Evolutionary conservation across 2,329 filamentous ascomycete species (phyloP).

Genomic region (Calonectria fujianensis): DNA sequence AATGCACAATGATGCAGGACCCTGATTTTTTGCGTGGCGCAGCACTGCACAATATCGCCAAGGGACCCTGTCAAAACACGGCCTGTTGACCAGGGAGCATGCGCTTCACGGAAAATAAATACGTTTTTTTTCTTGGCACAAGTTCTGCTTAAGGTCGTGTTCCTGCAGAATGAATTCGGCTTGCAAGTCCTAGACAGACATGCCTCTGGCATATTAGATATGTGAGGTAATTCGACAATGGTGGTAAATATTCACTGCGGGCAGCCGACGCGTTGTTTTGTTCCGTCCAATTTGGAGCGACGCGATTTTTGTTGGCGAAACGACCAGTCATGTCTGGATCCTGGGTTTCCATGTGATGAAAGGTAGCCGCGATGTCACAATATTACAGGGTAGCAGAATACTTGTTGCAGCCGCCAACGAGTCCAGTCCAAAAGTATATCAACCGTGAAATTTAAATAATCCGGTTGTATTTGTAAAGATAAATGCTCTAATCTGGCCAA

Average conservation of each 20-base stretch:
- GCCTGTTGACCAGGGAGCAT: neutral
- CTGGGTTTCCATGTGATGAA: too few species aligned
- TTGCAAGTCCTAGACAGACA: neutral
- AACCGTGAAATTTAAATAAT: too few species aligned
- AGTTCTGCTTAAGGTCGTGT: neutral
- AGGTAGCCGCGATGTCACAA: neutral
- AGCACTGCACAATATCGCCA: neutral
- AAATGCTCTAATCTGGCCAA: too few species aligned
- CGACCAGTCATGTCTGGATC: neutral
- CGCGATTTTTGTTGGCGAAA: neutral
- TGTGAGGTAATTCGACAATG: neutral
- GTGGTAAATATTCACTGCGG: neutral
- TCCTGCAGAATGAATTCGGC: too few species aligned
- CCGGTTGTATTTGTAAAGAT: too few species aligned
- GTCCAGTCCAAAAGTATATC: too few species aligned
- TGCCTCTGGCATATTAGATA: neutral
- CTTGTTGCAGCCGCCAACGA: too few species aligned
- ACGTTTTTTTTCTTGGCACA: neutral
- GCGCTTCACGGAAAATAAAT: neutral
- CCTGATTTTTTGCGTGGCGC: neutral
- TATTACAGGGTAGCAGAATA: neutral
- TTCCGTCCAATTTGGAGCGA: neutral
- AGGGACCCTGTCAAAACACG: neutral
- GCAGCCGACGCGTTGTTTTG: neutral
- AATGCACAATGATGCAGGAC: neutral